Percentiles rank a stretch among this genome's conserved stretches.
These are phyloP conservation scores for Hebeloma cylindrosporum DNA, from an alignment of 768 basidiomycete species.

Conservation along the genomic window DNA sequence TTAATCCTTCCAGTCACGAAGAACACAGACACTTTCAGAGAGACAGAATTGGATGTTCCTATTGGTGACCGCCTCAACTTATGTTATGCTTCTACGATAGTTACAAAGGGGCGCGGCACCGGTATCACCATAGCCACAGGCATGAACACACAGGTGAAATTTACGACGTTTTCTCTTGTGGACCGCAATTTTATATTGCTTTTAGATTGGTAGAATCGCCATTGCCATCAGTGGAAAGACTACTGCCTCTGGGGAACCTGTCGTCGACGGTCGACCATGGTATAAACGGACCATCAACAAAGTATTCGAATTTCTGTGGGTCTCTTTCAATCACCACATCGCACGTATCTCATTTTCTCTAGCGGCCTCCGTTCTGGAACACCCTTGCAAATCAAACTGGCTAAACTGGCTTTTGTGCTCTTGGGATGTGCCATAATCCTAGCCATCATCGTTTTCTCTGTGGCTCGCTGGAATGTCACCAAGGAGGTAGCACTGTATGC, in stretches of 20 bases:
- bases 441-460: conserved; percentile 39
- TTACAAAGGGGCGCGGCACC: conserved; percentile 49
- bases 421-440: conserved; percentile 37
- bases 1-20: conserved; percentile 35
- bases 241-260: conserved; percentile 11
- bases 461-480: conserved; percentile 31
- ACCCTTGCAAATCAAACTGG: conserved; percentile 38
- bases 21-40: conserved; percentile 30
- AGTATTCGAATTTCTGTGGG: conserved; percentile 28
- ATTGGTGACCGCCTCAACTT: conserved; percentile 46
- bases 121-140: conserved; percentile 49
- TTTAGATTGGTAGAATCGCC: conserved; percentile 40
- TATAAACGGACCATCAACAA: conserved; percentile 23
- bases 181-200: neutral
- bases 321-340: neutral
- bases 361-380: conserved; percentile 38
- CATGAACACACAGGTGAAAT: conserved; percentile 50
- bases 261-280: conserved; percentile 22
- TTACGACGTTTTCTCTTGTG: conserved; percentile 5
- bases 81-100: conserved; percentile 43
- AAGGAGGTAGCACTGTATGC: conserved; percentile 37
- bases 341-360: neutral
- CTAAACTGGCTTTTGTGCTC: conserved; percentile 35
- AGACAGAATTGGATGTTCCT: conserved; percentile 33
- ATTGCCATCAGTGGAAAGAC: conserved; percentile 32